These are phyloP conservation scores for Entophlyctis helioformis DNA, from an alignment of 192 early-diverging fungal genomes.

Conservation along the genomic window DNA sequence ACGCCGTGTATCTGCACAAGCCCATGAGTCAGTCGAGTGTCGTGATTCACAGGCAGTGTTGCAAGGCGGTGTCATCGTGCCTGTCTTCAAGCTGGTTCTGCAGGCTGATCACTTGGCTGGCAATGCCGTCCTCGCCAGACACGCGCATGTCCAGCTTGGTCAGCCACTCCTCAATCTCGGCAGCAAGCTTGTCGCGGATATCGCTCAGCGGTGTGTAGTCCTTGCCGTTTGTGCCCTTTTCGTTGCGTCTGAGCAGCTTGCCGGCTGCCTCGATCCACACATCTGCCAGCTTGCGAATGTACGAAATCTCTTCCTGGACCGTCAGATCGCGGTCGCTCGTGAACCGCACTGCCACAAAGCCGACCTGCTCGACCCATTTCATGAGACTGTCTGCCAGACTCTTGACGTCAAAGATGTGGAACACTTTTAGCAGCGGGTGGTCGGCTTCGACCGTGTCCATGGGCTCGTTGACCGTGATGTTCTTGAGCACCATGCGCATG, in stretches of 20 bases:
- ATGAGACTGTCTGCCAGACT: constrained; percentile 24
- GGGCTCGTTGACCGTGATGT: constrained; percentile 24
- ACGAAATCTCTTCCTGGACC: constrained; percentile 33
- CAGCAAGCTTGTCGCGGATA: constrained; percentile 18
- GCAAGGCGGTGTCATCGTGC: not conserved
- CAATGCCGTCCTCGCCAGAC: constrained; percentile 43
- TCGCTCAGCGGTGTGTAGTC: constrained; percentile 31
- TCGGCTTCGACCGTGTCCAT: constrained; percentile 21
- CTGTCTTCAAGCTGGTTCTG: constrained; percentile 50
- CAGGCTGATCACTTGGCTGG: constrained; percentile 29
- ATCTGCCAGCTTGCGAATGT: constrained; percentile 26
- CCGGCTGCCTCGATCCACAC: constrained; percentile 31
- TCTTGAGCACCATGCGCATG: constrained; percentile 37
- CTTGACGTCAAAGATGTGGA: constrained; percentile 34
- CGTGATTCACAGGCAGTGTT: not conserved
- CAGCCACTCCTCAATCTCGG: constrained; percentile 41
- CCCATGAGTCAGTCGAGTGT: not conserved
- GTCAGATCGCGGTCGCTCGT: constrained; percentile 35
- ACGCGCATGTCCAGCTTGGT: constrained; percentile 33
- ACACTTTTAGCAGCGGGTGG: constrained; percentile 33
- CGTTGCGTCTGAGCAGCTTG: constrained; percentile 32
- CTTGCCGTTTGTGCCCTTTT: constrained; percentile 32
- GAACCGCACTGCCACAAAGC: constrained; percentile 32
- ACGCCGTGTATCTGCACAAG: constrained; percentile 25
- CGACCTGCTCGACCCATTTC: constrained; percentile 37